These are phyloP conservation scores for Rhodotorula paludigena DNA, from an alignment of 768 basidiomycete genomes.

Conservation along the genomic window DNA sequence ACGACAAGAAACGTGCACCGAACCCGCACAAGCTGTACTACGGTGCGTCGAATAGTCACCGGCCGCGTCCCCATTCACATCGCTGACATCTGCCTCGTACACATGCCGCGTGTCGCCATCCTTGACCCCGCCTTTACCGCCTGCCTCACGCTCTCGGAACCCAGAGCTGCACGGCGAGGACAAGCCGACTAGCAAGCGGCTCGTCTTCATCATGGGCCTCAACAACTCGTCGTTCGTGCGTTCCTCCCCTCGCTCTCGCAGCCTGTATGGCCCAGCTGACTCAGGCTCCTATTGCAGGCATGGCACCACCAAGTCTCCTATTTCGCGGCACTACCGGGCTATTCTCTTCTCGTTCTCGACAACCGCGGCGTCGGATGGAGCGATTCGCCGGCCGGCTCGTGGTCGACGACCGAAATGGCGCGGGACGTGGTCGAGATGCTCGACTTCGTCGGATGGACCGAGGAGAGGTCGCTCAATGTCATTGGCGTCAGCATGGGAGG, in stretches of 20 bases:
- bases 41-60: not conserved
- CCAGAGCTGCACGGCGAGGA: slow-evolving; percentile 26
- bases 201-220: slow-evolving; percentile 31
- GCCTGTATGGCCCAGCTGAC: no score
- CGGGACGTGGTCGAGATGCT: slow-evolving; percentile 33
- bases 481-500: slow-evolving; percentile 40
- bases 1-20: not conserved
- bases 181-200: not conserved
- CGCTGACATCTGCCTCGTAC: not conserved
- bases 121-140: not conserved
- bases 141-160: not conserved
- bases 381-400: not conserved
- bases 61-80: not conserved
- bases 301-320: slow-evolving; percentile 37
- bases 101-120: not conserved
- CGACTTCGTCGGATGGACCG: slow-evolving; percentile 31
- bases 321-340: slow-evolving; percentile 21
- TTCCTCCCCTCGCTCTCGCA: not conserved
- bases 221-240: slow-evolving; percentile 29
- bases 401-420: slow-evolving; percentile 38
- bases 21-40: slow-evolving; percentile 22
- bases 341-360: slow-evolving; percentile 39
- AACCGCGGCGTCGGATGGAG: slow-evolving; percentile 41
- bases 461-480: slow-evolving; percentile 8
- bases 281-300: no score